phyloP scores from a whole-genome alignment of 768 basidiomycete species.

The Termitomyces sp. region DNA sequence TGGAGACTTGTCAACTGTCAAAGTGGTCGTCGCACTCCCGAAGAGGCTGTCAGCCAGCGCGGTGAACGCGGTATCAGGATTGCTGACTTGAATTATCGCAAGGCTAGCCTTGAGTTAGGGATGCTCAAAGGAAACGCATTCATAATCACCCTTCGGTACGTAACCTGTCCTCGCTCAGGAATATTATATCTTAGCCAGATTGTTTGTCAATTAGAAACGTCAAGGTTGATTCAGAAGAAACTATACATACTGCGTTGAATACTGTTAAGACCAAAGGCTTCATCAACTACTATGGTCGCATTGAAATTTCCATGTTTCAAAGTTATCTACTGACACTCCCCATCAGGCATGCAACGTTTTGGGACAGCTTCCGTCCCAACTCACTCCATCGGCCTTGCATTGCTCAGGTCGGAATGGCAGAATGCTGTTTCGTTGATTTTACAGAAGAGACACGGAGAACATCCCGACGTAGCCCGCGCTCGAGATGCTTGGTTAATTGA shows the following conservation, averaged over 20 bases:
- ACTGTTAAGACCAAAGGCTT: slow-evolving; percentile 83
- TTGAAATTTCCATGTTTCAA: not conserved
- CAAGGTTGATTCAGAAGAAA: slow-evolving; percentile 66
- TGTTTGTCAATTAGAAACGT: slow-evolving; percentile 59
- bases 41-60: slow-evolving; percentile 59
- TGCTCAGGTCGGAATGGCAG: slow-evolving; percentile 89
- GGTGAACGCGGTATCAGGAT: slow-evolving; percentile 90
- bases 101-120: slow-evolving; percentile 81
- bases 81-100: slow-evolving; percentile 82
- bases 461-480: slow-evolving; percentile 83
- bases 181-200: not conserved
- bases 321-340: slow-evolving; percentile 2
- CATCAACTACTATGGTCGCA: slow-evolving; percentile 93
- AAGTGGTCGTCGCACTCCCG: slow-evolving; percentile 44
- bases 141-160: slow-evolving; percentile 86
- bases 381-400: slow-evolving; percentile 86
- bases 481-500: slow-evolving; percentile 88
- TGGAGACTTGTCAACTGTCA: slow-evolving; percentile 80
- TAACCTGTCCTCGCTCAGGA: not conserved
- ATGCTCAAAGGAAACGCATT: slow-evolving; percentile 97
- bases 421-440: slow-evolving; percentile 81
- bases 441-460: slow-evolving; percentile 81
- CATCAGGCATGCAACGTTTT: slow-evolving; percentile 93
- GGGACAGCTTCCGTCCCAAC: slow-evolving; percentile 96
- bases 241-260: slow-evolving; percentile 69